Evolutionary conservation across 176 grass and related monocot species (phyloP), one percentile per base, ranked within the genome.

Genomic region (Oryza meyeriana): DNA sequence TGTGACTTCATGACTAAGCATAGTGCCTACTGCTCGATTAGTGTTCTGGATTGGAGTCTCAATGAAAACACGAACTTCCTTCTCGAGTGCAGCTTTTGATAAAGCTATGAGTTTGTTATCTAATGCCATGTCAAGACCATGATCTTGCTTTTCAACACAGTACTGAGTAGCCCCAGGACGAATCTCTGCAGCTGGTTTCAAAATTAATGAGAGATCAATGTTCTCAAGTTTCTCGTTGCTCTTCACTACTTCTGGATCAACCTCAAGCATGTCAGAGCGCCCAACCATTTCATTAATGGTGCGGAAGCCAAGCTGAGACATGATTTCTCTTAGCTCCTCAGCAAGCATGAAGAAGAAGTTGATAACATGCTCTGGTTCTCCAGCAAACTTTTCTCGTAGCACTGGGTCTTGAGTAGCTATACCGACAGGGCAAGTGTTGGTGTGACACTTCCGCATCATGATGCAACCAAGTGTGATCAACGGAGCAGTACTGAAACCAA

Each of bases 271-370:
- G 77, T 99, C 96, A 42, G 93, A 90, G n/a, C 89, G 96, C 26
- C 96, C 96, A 90, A 99, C 89, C 96, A 99, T 99, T 81, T 99
- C 96, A 61, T 20, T 76, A 74, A 99, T 90, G 29, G 79, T 90
- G 12, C 73, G 88, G 71, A 99, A 90, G 44, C 96, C 91, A 55
- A 99, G 87, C 67, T 92, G 83, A 17, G 91, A 85, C 96, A 99
- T 99, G 59, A 99, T 99, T 79, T 99, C 96, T 73, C 96, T 88
- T 65, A 99, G 65, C 81, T 99, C 96, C 77, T 99, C 96, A n/a
- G 96, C 96, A 79, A 99, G 91, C 96, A 99, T 95, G 86, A 99
- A 99, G 87, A 99, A 99, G 73, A 99, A 99, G 62, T 99, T 99
- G 75, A 99, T 99, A 62, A 99, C 93, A 88, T 99, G 96, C 74